phyloP scores from a whole-genome alignment of 1,284 basidiomycete genomes.

The Tylopilus sp. region DNA sequence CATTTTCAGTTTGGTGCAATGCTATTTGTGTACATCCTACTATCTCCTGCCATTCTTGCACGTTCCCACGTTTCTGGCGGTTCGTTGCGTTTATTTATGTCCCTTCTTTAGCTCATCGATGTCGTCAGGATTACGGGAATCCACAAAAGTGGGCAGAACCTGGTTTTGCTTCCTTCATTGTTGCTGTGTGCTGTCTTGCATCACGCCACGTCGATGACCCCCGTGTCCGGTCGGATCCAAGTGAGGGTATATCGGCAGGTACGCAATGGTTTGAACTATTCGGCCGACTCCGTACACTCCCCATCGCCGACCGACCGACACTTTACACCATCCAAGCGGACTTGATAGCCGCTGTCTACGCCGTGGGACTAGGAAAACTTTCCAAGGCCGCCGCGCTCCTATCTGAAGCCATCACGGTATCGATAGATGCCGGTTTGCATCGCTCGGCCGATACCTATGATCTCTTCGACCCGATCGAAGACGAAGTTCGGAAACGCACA shows the following conservation, averaged over 20 bases:
- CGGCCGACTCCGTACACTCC: slow-evolving; percentile 77
- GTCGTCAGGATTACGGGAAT: slow-evolving; percentile 78
- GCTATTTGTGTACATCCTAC: slow-evolving; percentile 85
- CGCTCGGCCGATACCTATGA: slow-evolving; percentile 87
- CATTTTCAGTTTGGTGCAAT: slow-evolving; percentile 64
- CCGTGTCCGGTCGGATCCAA: slow-evolving; percentile 76
- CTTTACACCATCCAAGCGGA: slow-evolving; percentile 87
- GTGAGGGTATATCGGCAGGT: slow-evolving; percentile 81
- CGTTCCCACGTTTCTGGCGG: slow-evolving; percentile 81
- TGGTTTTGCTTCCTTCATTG: slow-evolving; percentile 88
- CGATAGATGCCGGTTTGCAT: slow-evolving; percentile 83
- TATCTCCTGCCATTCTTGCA: slow-evolving; percentile 89
- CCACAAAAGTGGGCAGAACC: slow-evolving; percentile 91
- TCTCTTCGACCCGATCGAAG: slow-evolving; percentile 82
- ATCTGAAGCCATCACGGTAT: slow-evolving; percentile 81
- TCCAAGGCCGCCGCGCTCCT: slow-evolving; percentile 82
- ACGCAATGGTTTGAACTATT: slow-evolving; percentile 89
- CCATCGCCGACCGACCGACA: slow-evolving; percentile 84
- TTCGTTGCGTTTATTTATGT: slow-evolving; percentile 40
- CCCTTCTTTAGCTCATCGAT: slow-evolving; percentile 16
- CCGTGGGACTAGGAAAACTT: slow-evolving; percentile 83
- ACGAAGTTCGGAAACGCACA: slow-evolving; percentile 85
- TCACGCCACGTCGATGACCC: slow-evolving; percentile 89
- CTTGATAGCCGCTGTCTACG: slow-evolving; percentile 84
- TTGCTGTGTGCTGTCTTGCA: slow-evolving; percentile 83